Base-by-base conservation (phyloP, 805 yeast species). In the Candida easanensis region DNA sequence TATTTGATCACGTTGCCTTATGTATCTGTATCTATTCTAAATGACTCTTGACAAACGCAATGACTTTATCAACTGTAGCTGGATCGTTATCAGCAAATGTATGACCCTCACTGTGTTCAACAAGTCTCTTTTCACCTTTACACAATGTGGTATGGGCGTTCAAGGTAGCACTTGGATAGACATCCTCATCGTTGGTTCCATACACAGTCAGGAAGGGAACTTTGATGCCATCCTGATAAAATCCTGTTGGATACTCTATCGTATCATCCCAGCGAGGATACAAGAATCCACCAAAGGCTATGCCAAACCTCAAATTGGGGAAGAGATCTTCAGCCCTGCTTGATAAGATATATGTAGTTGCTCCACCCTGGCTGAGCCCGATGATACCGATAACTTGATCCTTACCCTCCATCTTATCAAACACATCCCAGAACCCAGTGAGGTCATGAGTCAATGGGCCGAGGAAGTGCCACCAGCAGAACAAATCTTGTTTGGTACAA, bases 121-220 rank as follows among this genome's bases (percentile, higher is more conserved):
- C 14, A 6, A 33, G 26, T 7, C 27, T 40, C 13, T 41, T 33
- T 2, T 35, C 25, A 1, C 34, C 32, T 2, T 39, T 43, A 18
- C 23, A 22, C 9, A 42, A 17, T 17, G 35, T 19, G 8, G 21
- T 20, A 10, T 33, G 41, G 10, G 45, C 35, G n/a, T 44, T 41
- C 19, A 26, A 15, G 7, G 47, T 36, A 2, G 32, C 23, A 15
- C 42, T 39, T 5, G 51, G 46, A 3, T n/a, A n/a, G 22, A 48
- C 49, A n/a, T 16, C 38, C 2, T 28, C 28, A 23, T 50, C 52
- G 28, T 48, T 32, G 11, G 19, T 38, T 2, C 46, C 53, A 23
- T 45, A 45, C 7, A 48, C 48, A 5, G 48, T 37, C 27, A 50
- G 21, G 33, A 38, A 48, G 5, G 53, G 53, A 8, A 45, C 16